Evolutionary conservation across 805 yeast genomes (phyloP).

Genomic region (Wickerhamomyces ciferrii): DNA sequence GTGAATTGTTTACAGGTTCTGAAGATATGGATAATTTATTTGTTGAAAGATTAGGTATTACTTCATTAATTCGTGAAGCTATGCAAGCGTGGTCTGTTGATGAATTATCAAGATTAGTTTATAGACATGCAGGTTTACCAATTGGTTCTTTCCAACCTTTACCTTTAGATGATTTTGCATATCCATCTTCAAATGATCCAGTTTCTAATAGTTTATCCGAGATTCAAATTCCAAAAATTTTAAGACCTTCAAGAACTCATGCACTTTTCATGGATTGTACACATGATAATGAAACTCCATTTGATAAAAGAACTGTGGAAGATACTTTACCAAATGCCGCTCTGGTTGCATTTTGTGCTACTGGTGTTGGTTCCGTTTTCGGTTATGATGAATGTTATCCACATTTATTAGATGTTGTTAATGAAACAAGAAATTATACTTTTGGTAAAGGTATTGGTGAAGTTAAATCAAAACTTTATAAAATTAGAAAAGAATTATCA

Average conservation of each 20-base stretch:
- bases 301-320: constrained; percentile 85
- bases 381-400: constrained; percentile 96
- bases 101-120: constrained; percentile 81
- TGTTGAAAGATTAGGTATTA: constrained; percentile 86
- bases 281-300: constrained; percentile 90
- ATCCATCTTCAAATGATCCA: constrained; percentile 41
- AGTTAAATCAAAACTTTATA: constrained; percentile 58
- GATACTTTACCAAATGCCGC: constrained; percentile 96
- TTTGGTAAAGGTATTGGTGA: constrained; percentile 61
- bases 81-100: constrained; percentile 93
- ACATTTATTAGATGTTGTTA: constrained; percentile 69
- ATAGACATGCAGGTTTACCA: constrained; percentile 92
- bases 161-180: constrained; percentile 70
- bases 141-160: constrained; percentile 85
- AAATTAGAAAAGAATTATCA: constrained; percentile 53
- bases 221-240: constrained; percentile 58
- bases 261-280: constrained; percentile 97
- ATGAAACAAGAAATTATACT: constrained; percentile 62
- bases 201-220: constrained; percentile 41
- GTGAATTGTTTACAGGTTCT: constrained; percentile 90
- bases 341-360: constrained; percentile 83
- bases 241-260: constrained; percentile 75
- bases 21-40: constrained; percentile 86
- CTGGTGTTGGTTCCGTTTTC: constrained; percentile 90
- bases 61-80: constrained; percentile 89